Base-by-base conservation (phyloP, 2,329 filamentous ascomycete genomes). In the Zymoseptoria ardabiliae region DNA sequence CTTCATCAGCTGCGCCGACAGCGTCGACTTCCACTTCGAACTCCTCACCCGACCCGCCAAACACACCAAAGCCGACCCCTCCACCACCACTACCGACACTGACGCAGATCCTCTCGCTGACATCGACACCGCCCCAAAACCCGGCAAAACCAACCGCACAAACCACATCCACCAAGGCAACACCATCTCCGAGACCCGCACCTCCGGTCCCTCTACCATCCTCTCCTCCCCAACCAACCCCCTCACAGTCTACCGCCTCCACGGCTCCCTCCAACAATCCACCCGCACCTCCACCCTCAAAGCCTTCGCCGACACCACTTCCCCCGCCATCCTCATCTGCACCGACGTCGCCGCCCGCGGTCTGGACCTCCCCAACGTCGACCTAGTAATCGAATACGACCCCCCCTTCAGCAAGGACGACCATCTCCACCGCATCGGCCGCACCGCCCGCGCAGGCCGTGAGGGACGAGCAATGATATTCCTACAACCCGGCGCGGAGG, bases 311-410 rank as follows among this genome's bases (percentile, higher is more conserved):
- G 82, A 81, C 50, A 88, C 85, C 71, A 84, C 82, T 25, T 84
- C 89, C 20, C 88, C 93, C 0, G 87, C 89, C 0, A 85, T 99
- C 3, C 82, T 99, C 17, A 84, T 99, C 64, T 96, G 92, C 67
- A 99, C 94, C 1, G 94, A 99, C 70, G 94, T 99, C 55, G 91
- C 94, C 11, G 94, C 94, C 20, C 90, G 94, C 71, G 94, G 94
- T 77, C 85, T 99, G 50, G 94, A 99, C 79, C 84, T 99, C 17
- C 93, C 93, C 0, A 93, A 94, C 55, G 90, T 99, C 55, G 94
- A 99, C 72, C 81, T 97, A 20, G 91, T 99, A 54, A 84, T 99
- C 58, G 94, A 99, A 73, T 97, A 96, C 72, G 94, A 99, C 71
- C 92, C 94, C 0, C 90, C 94, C 2, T 97, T 97, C 75, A 91